These are phyloP conservation scores for Hymenotorrendiella dingleyae DNA, from an alignment of 2,329 filamentous ascomycete genomes.

Conservation along the genomic window DNA sequence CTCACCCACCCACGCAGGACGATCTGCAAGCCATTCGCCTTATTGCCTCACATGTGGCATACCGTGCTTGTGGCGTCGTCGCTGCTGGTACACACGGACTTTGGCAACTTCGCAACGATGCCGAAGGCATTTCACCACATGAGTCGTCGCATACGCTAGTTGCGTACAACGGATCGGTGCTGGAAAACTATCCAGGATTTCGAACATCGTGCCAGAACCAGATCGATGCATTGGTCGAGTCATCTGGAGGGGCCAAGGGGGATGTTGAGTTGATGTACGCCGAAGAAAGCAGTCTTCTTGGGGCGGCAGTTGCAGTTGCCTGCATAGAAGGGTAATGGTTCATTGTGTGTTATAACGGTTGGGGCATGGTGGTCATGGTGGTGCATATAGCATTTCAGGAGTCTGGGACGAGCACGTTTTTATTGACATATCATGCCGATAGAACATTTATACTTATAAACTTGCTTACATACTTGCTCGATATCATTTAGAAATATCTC, in stretches of 20 bases:
- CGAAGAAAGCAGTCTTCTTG: slow-evolving; percentile 68
- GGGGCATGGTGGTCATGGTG: background rate
- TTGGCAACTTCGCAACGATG: slow-evolving; percentile 49
- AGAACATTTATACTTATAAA: no score
- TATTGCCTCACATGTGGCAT: slow-evolving; percentile 49
- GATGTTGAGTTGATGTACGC: slow-evolving; percentile 61
- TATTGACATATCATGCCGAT: no score
- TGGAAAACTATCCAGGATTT: slow-evolving; percentile 72
- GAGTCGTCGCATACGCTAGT: slow-evolving; percentile 48
- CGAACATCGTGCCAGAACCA: slow-evolving; percentile 54
- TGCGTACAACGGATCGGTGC: slow-evolving; percentile 75
- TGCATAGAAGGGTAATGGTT: slow-evolving; percentile 27
- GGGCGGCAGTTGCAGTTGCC: slow-evolving; percentile 65
- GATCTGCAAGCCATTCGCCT: slow-evolving; percentile 49
- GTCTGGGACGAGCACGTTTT: no score
- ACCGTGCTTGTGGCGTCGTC: slow-evolving; percentile 53
- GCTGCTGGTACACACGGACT: slow-evolving; percentile 54
- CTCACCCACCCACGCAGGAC: slow-evolving; percentile 36
- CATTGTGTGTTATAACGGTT: background rate
- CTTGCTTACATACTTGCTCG: no score
- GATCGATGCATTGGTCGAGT: slow-evolving; percentile 52
- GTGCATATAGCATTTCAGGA: no score
- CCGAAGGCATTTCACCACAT: slow-evolving; percentile 32
- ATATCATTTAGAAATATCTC: no score
- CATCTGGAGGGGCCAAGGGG: slow-evolving; percentile 34